Percentiles rank a stretch among this genome's conserved stretches.
Evolutionary conservation across 805 yeast species (phyloP).

Genomic region (Sungouiella thailandica): DNA sequence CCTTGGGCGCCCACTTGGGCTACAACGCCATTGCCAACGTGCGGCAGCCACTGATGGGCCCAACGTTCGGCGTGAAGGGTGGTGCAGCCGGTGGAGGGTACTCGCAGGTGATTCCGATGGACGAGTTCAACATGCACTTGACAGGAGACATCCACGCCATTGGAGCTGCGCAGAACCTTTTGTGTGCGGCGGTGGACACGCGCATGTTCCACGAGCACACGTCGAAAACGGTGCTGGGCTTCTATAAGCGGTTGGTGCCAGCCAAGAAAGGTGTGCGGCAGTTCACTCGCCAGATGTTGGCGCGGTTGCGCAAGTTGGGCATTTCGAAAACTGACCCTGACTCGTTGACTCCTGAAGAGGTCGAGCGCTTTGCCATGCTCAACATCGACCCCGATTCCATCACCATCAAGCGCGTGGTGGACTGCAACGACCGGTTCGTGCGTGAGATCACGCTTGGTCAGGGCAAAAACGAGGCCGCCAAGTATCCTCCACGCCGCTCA

Average conservation of each 20-base stretch:
- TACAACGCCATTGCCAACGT: slow-evolving; percentile 88
- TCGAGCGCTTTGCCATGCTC: slow-evolving; percentile 69
- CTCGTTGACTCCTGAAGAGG: slow-evolving; percentile 73
- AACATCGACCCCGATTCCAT: slow-evolving; percentile 87
- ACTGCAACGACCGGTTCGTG: slow-evolving; percentile 86
- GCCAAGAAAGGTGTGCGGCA: slow-evolving; percentile 72
- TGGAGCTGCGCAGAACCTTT: slow-evolving; percentile 84
- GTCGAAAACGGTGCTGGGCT: slow-evolving; percentile 69
- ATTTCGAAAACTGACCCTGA: slow-evolving; percentile 76
- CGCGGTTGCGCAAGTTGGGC: slow-evolving; percentile 76
- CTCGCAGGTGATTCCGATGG: slow-evolving; percentile 98
- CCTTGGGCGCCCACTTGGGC: slow-evolving; percentile 84
- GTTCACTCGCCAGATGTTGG: slow-evolving; percentile 75
- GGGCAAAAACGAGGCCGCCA: slow-evolving; percentile 78
- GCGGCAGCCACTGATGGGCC: slow-evolving; percentile 98
- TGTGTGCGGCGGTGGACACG: slow-evolving; percentile 96
- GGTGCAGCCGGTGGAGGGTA: slow-evolving; percentile 99
- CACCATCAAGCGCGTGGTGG: slow-evolving; percentile 90
- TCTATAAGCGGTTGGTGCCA: slow-evolving; percentile 84
- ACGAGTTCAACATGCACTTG: slow-evolving; percentile 94
- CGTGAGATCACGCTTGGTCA: slow-evolving; percentile 87
- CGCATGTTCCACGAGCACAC: slow-evolving; percentile 93
- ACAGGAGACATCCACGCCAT: slow-evolving; percentile 98
- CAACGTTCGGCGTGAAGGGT: slow-evolving; percentile 97
- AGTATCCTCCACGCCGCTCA: slow-evolving; percentile 76